Conservation (phyloP, 352 stramenopile genomes). For the Pelagophyceae sp. region DNA sequence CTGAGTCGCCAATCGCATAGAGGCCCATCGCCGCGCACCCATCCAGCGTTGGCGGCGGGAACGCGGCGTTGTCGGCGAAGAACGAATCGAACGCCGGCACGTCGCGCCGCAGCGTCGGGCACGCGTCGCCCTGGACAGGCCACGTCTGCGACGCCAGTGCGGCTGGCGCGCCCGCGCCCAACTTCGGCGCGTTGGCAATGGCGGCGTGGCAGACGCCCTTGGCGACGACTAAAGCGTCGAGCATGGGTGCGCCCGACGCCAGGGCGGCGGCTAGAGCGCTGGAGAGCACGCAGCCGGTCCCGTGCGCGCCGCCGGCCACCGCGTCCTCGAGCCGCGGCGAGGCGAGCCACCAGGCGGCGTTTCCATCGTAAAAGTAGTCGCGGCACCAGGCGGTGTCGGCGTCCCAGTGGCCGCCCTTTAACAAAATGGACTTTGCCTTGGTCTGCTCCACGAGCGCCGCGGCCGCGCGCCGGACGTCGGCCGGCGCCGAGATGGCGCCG, state of each 20-base stretch:
- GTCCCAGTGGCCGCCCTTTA: conserved; percentile 76
- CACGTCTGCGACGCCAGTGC: not conserved
- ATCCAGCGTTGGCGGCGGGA: not conserved
- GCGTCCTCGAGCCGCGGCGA: conserved; percentile 21
- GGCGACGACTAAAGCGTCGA: conserved; percentile 53
- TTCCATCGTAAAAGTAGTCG: conserved; percentile 29
- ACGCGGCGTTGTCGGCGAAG: too few species aligned
- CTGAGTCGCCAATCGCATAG: not conserved
- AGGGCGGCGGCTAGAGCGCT: conserved; percentile 74
- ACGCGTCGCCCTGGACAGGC: not conserved
- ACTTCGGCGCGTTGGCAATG: not conserved
- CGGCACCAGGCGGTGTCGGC: conserved; percentile 37
- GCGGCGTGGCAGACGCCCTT: conserved; percentile 44
- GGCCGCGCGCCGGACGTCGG: conserved; percentile 63
- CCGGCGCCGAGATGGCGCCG: conserved; percentile 21
- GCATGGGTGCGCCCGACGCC: conserved; percentile 42
- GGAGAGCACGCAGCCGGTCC: conserved; percentile 84
- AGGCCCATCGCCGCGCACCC: not conserved
- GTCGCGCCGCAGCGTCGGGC: not conserved
- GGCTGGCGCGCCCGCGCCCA: not conserved
- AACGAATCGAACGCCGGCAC: too few species aligned
- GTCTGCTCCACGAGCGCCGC: conserved; percentile 53
- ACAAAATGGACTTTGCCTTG: conserved; percentile 60
- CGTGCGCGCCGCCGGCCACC: conserved; percentile 59
- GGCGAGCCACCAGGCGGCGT: conserved; percentile 27